Evolutionary conservation across 768 basidiomycete genomes (phyloP).

Genomic region (Peribolospora baueri): DNA sequence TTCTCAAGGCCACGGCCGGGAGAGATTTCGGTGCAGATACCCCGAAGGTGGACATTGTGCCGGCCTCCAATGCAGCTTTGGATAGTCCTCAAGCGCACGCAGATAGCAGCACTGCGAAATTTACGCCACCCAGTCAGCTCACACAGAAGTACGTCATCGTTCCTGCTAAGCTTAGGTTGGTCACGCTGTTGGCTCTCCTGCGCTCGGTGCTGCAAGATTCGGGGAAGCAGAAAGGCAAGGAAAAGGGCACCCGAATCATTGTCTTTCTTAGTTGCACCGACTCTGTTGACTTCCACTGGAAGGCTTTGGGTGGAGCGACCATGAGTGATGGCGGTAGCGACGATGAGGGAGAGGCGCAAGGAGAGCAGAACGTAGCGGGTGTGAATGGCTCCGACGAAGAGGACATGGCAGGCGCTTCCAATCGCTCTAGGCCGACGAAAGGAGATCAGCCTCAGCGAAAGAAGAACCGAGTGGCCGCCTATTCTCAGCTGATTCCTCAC

Average conservation of each 20-base stretch:
- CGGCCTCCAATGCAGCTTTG: constrained; percentile 2
- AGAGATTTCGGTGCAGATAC: background rate
- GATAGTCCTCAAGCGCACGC: background rate
- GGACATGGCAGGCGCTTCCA: constrained; percentile 8
- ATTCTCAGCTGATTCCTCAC: constrained; percentile 54
- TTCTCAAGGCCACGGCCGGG: constrained; percentile 47
- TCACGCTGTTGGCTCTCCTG: constrained; percentile 62
- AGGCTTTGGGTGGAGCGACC: constrained; percentile 40
- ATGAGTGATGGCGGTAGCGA: constrained; percentile 28
- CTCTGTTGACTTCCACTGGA: constrained; percentile 94
- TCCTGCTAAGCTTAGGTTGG: constrained; percentile 81
- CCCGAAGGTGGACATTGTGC: background rate
- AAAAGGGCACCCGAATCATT: constrained; percentile 43
- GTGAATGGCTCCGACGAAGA: constrained; percentile 12
- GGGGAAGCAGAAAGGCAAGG: constrained; percentile 6
- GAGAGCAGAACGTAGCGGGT: constrained; percentile 5
- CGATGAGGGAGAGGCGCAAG: constrained; percentile 1
- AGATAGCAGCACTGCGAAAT: constrained; percentile 24
- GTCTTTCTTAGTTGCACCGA: constrained; percentile 94
- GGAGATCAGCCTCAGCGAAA: constrained; percentile 5
- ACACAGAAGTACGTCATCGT: constrained; percentile 70
- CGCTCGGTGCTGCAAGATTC: constrained; percentile 30
- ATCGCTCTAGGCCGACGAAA: background rate
- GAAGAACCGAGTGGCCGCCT: constrained; percentile 29
- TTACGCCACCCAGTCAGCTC: constrained; percentile 84